phyloP scores from a whole-genome alignment of 148 eudicot genomes.

The Rhododendron griersonianum region DNA sequence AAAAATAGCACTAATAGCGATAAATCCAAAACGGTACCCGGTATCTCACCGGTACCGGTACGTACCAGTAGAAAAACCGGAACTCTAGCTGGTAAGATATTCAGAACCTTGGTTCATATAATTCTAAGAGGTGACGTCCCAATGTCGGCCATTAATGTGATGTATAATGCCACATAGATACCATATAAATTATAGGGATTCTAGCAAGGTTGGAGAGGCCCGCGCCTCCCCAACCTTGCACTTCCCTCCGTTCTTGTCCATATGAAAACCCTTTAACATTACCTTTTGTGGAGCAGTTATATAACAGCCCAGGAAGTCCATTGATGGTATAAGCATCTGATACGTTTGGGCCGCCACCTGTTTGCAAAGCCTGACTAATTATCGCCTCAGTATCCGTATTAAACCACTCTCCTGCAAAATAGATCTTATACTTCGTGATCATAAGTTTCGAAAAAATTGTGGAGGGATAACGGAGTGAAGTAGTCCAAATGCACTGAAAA shows the following conservation, averaged over 20 bases:
- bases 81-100: too few relatives aligned
- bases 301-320: conserved; percentile 55
- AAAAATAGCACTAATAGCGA: too few relatives aligned
- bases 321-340: conserved; percentile 59
- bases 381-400: conserved; percentile 51
- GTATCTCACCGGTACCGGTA: too few relatives aligned
- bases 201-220: neutral
- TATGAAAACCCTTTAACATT: neutral
- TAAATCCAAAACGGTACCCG: too few relatives aligned
- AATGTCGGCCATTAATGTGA: too few relatives aligned
- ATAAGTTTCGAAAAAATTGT: neutral
- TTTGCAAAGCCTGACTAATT: conserved; percentile 40
- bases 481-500: neutral
- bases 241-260: too few relatives aligned
- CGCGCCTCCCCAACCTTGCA: neutral
- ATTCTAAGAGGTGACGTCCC: too few relatives aligned
- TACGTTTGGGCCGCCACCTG: conserved; percentile 62
- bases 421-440: neutral
- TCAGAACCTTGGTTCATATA: too few relatives aligned
- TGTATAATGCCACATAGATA: too few relatives aligned
- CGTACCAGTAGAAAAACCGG: too few relatives aligned
- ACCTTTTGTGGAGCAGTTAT: conserved; percentile 59
- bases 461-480: neutral
- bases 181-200: too few relatives aligned
- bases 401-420: conserved; percentile 54